Base-by-base conservation (phyloP, 2,329 filamentous ascomycete genomes). In the Trichoderma atroviride region DNA sequence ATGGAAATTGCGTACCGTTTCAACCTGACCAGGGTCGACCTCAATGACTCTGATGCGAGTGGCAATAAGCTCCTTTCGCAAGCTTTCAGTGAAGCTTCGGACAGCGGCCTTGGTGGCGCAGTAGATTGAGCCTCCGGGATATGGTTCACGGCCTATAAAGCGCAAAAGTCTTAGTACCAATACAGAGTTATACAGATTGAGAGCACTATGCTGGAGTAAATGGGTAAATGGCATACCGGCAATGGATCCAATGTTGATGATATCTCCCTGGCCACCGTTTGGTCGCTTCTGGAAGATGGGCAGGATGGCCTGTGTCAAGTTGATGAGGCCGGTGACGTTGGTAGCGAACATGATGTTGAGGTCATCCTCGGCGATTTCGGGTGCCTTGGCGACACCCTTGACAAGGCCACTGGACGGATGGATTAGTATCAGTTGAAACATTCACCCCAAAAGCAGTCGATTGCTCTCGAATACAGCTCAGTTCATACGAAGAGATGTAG, bases 241-340 rank as follows among this genome's bases (percentile, higher is more conserved):
- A 77, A 97, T 94, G 74, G 91, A 94, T 71, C 94, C 94, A 76
- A 97, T 83, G 78, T 97, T 98, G 83, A 99, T 97, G 78, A 99
- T 94, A 78, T 98, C 96, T 75, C 95, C 95, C 55, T 87, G 84
- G 69, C 94, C 94, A 70, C 92, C 91, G 69, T 95, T 86, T 77
- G 82, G 88, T 80, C 87, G 92, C 74, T 87, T 84, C 80, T 93
- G 91, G 85, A 94, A 96, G 78, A 94, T 89, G 64, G 92, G 89
- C 22, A 98, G 81, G 53, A 97, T 85, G 57, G 92, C 92, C 84
- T 99, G 96, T 0, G 96, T 98, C 91, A 98, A 93, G 84, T 95
- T 92, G 83, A 99, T 96, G 40, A 99, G 85, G 33, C 96, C 96
- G 2, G 92, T 96, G 64, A 98, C 94, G 79, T 99, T 99, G 70